Evolutionary conservation across 2,329 filamentous ascomycete species (phyloP).

Genomic region (Apiospora koreana): DNA sequence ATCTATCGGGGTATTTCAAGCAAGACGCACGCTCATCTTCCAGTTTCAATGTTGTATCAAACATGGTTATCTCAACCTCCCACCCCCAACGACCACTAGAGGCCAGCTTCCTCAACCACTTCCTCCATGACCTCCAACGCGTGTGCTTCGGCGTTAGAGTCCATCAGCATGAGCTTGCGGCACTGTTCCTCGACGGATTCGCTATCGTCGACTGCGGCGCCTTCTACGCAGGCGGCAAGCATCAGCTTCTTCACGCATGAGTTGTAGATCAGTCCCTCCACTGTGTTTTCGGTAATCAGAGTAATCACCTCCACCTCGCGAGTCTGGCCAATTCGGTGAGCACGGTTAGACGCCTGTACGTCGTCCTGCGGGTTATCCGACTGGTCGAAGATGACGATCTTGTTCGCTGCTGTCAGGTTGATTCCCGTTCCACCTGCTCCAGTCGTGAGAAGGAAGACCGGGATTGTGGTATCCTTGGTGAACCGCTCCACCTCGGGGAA

Average conservation of each 20-base stretch:
- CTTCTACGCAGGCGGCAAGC: conserved; percentile 60
- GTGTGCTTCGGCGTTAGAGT: conserved; percentile 20
- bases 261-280: conserved; percentile 91
- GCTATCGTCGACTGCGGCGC: conserved; percentile 61
- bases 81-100: not conserved
- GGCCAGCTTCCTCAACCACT: not conserved
- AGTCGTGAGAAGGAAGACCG: conserved; percentile 90
- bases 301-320: conserved; percentile 88
- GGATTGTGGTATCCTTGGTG: conserved; percentile 72
- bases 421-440: conserved; percentile 96
- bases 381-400: conserved; percentile 95
- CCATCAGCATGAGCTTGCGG: conserved; percentile 32
- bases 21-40: not conserved
- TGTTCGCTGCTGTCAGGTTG: conserved; percentile 93
- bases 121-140: conserved; percentile 11
- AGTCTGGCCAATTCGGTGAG: conserved; percentile 90
- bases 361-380: conserved; percentile 99
- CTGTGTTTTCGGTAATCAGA: conserved; percentile 76
- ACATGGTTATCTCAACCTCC: not conserved
- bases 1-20: conserved; percentile 1
- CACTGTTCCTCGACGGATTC: conserved; percentile 34
- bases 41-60: not conserved
- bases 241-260: conserved; percentile 92
- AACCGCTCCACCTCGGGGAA: conserved; percentile 90
- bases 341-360: conserved; percentile 96